Conservation (phyloP, 2,329 filamentous ascomycete genomes). For the Nectriaceae sp. region DNA sequence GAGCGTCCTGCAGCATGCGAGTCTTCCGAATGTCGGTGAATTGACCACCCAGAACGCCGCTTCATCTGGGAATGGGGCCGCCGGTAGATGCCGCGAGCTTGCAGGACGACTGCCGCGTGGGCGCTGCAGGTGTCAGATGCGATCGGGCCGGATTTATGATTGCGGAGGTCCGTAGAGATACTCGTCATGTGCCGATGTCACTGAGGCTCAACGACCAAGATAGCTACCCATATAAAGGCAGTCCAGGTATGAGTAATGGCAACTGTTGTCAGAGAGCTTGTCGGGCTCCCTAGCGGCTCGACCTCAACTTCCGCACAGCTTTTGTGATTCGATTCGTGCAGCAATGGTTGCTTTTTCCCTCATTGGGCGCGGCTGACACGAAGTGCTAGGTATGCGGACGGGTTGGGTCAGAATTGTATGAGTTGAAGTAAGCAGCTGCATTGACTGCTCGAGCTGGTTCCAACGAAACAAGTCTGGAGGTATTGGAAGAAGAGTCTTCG, state of each 20-base stretch:
- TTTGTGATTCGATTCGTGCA: not conserved
- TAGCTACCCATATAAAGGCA: too few relatives aligned
- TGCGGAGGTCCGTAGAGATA: not conserved
- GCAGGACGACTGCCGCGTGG: slow-evolving; percentile 13
- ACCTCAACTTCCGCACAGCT: not conserved
- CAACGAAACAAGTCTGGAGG: too few relatives aligned
- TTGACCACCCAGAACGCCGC: not conserved
- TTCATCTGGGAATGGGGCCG: slow-evolving; percentile 3
- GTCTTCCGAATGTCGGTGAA: slow-evolving; percentile 23
- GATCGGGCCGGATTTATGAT: slow-evolving; percentile 1
- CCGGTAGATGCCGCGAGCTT: slow-evolving; percentile 11
- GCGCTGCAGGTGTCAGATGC: slow-evolving; percentile 4
- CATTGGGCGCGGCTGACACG: not conserved
- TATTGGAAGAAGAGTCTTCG: too few relatives aligned
- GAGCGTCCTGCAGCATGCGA: slow-evolving; percentile 3
- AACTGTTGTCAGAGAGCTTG: too few relatives aligned
- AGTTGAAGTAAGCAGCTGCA: too few relatives aligned
- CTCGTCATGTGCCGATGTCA: too few relatives aligned
- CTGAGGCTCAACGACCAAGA: too few relatives aligned
- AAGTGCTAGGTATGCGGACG: not conserved
- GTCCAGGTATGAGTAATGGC: too few relatives aligned
- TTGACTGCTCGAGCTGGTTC: too few relatives aligned
- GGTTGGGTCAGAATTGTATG: too few relatives aligned
- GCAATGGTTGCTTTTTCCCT: not conserved
- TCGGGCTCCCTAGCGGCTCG: not conserved